These are phyloP conservation scores for Talaromyces sp. DNA, from an alignment of 2,329 filamentous ascomycete genomes.

Conservation along the genomic window DNA sequence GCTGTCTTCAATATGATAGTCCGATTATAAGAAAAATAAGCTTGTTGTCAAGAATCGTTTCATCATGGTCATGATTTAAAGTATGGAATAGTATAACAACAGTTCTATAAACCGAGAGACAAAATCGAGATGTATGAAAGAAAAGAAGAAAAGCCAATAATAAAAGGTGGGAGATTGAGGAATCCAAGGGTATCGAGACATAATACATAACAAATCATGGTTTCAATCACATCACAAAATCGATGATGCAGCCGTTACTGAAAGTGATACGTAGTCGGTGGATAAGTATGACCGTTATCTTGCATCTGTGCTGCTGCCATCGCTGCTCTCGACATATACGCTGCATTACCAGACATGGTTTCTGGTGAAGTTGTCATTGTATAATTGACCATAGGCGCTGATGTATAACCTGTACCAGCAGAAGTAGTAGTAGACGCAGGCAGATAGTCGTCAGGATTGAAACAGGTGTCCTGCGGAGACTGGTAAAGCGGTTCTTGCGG, in stretches of 20 bases:
- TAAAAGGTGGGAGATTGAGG: not conserved
- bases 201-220: not conserved
- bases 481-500: constrained; percentile 22
- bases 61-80: not conserved
- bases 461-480: constrained; percentile 23
- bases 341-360: not conserved
- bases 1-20: no score
- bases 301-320: not conserved
- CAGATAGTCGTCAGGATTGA: constrained; percentile 17
- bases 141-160: not conserved
- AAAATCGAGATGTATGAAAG: not conserved
- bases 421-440: constrained; percentile 6
- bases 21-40: no score
- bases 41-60: not conserved
- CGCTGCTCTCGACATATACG: not conserved
- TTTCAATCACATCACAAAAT: not conserved
- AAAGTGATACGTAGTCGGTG: not conserved
- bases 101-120: not conserved
- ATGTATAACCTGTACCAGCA: constrained; percentile 5
- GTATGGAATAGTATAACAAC: not conserved
- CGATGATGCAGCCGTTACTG: not conserved
- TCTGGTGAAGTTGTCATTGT: constrained; percentile 8
- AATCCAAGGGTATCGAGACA: not conserved
- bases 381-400: constrained; percentile 10
- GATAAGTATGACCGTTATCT: not conserved